Evolutionary conservation across 306 rosid genomes (phyloP).

Genomic region (Trifolium fragiferum): DNA sequence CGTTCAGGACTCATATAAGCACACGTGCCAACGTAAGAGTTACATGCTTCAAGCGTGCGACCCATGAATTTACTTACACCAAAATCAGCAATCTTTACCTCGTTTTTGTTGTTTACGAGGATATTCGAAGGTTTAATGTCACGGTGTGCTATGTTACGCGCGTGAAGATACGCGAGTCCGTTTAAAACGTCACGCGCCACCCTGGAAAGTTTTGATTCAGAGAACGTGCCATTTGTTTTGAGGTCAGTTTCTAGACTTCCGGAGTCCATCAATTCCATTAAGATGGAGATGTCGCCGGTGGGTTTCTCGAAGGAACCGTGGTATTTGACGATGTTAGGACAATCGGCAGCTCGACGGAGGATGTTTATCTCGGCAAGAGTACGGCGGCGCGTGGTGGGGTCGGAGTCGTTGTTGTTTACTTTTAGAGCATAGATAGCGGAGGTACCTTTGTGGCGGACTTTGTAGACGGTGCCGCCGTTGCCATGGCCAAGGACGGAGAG

Average conservation of each 20-base stretch:
- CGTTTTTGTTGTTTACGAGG: conserved; percentile 55
- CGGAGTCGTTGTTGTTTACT: conserved; percentile 60
- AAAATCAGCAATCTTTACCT: conserved; percentile 86
- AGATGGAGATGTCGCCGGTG: conserved; percentile 70
- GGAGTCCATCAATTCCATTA: conserved; percentile 81
- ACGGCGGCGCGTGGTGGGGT: conserved; percentile 67
- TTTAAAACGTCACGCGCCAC: conserved; percentile 73
- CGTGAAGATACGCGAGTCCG: conserved; percentile 78
- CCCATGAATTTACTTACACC: conserved; percentile 85
- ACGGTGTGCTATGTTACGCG: conserved; percentile 80
- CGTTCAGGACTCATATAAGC: conserved; percentile 99
- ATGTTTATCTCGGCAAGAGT: conserved; percentile 70
- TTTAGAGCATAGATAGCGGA: conserved; percentile 65
- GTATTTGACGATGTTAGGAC: conserved; percentile 58
- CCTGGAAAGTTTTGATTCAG: conserved; percentile 53
- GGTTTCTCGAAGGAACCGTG: conserved; percentile 78
- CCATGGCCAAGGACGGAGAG: conserved; percentile 89
- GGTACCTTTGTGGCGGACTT: conserved; percentile 77
- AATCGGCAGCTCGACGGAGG: conserved; percentile 85
- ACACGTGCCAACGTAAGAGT: conserved; percentile 90
- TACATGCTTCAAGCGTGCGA: conserved; percentile 76
- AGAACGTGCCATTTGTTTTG: conserved; percentile 56
- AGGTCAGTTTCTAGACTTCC: conserved; percentile 68
- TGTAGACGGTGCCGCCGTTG: conserved; percentile 90
- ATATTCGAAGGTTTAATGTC: conserved; percentile 87